Evolutionary conservation across 2,329 filamentous ascomycete genomes (phyloP).

Genomic region (Hirsutella minnesotensis): DNA sequence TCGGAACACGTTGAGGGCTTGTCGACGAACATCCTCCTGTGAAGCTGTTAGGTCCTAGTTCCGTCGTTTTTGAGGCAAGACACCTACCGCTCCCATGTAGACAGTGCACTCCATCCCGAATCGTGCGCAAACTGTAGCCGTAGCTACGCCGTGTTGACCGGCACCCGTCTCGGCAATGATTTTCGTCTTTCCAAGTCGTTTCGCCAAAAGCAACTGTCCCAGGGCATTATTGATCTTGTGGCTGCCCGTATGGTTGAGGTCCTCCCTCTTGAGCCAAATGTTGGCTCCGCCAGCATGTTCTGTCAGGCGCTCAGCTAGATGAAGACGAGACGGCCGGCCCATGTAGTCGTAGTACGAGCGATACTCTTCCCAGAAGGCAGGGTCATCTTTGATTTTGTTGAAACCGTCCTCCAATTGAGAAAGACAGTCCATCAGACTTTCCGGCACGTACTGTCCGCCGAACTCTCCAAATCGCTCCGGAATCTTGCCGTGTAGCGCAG

Average conservation of each 20-base stretch:
- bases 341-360: constrained; percentile 95
- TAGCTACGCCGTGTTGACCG: constrained; percentile 95
- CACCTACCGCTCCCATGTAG: constrained; percentile 75
- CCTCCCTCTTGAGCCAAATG: constrained; percentile 96
- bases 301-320: constrained; percentile 78
- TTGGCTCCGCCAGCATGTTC: constrained; percentile 84
- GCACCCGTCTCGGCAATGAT: constrained; percentile 98
- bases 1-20: constrained; percentile 95
- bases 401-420: constrained; percentile 86
- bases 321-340: constrained; percentile 84
- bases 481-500: constrained; percentile 68
- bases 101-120: constrained; percentile 97
- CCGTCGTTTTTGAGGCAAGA: constrained; percentile 3
- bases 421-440: constrained; percentile 95
- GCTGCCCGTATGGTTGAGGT: constrained; percentile 92
- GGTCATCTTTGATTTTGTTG: constrained; percentile 74
- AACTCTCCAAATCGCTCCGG: constrained; percentile 90
- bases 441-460: constrained; percentile 93
- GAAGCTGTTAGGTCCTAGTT: constrained; percentile 5
- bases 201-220: constrained; percentile 80
- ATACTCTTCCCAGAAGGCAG: constrained; percentile 94
- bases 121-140: constrained; percentile 93
- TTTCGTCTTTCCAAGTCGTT: constrained; percentile 80
- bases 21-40: constrained; percentile 80
- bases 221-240: constrained; percentile 99